Conservation (phyloP, 2,329 filamentous ascomycete genomes). For the Periconia macrospinosa region DNA sequence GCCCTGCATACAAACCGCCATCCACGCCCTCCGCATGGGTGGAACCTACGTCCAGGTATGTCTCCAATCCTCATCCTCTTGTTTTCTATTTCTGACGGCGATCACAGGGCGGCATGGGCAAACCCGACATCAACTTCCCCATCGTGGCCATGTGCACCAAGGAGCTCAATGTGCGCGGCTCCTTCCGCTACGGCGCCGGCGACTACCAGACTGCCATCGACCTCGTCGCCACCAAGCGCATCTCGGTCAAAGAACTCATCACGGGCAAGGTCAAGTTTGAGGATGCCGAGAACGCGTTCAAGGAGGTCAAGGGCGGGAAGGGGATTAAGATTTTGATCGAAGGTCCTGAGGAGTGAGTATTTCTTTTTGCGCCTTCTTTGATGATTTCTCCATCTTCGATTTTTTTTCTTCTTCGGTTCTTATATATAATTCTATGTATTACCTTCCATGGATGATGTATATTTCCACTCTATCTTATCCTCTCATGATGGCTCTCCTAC, state of each 20-base stretch:
- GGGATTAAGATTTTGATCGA: slow-evolving; percentile 67
- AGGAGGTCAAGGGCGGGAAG: slow-evolving; percentile 82
- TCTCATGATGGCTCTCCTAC: too few species aligned
- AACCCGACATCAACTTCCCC: slow-evolving; percentile 83
- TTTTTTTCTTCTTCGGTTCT: background rate
- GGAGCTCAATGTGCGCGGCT: slow-evolving; percentile 83
- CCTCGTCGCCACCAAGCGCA: slow-evolving; percentile 70
- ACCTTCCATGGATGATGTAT: background rate
- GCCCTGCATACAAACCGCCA: slow-evolving; percentile 52
- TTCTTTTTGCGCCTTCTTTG: background rate
- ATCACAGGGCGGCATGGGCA: slow-evolving; percentile 74
- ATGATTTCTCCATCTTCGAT: background rate
- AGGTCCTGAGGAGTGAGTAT: slow-evolving; percentile 36
- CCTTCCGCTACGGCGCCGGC: slow-evolving; percentile 85
- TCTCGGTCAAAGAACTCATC: slow-evolving; percentile 77
- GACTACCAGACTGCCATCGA: slow-evolving; percentile 86
- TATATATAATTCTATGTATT: background rate
- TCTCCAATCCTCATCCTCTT: background rate
- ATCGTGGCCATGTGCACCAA: slow-evolving; percentile 89
- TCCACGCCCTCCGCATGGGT: slow-evolving; percentile 52
- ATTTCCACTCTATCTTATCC: background rate
- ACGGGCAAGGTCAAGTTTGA: slow-evolving; percentile 76
- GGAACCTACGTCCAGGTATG: slow-evolving; percentile 51
- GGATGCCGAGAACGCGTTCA: slow-evolving; percentile 83
- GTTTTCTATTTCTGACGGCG: background rate